Base-by-base conservation (phyloP, 768 basidiomycete species). In the Naganishia onofrii region DNA sequence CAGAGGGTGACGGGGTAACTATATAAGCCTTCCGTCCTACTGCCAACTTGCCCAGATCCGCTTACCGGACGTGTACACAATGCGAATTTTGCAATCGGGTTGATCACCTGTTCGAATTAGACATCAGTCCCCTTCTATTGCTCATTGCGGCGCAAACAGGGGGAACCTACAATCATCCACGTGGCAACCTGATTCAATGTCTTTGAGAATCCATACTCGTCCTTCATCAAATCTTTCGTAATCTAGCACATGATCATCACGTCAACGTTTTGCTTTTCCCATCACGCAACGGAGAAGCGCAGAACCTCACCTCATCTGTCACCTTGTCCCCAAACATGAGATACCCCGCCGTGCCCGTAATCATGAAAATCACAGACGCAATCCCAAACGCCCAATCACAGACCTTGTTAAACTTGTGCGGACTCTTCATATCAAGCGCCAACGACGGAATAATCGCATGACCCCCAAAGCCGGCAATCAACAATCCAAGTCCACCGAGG, bases 401-500 rank as follows among this genome's bases (percentile, higher is more conserved):
- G 87, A 93, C 92, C 65, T 79, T 81, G 78, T 90, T 86, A 79
- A 94, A 97, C 72, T 88, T 84, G 31, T 84, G 83, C 8, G 93
- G 93, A 73, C 93, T 87, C 70, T 77, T 77, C 94, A 97, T 96
- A 80, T 98, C 94, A 75, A 88, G 85, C 4, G 90, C 92, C 19
- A 98, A 81, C 26, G 90, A 91, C 23, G 94, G 94, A 58, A 98
- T 89, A 32, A 94, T 89, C 17, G 92, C 89, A 77, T 98, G 95
- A 1, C 93, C 93, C 2, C 92, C 88, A 75, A 95, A 94, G 87
- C 93, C 92, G 9, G 91, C 90, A 88, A 98, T 92, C 76, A 97
- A 88, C 71, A 98, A 83, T 1, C 94, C 94, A 74, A 93, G 89
- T 17, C 90, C 87, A 31, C 95, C 80, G 0, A 92, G 90, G 38